A percentile compares a stretch with the other conserved stretches of the same genome.
Conservation (phyloP, 306 rosid genomes). For the Cicer pinnatifidum region DNA sequence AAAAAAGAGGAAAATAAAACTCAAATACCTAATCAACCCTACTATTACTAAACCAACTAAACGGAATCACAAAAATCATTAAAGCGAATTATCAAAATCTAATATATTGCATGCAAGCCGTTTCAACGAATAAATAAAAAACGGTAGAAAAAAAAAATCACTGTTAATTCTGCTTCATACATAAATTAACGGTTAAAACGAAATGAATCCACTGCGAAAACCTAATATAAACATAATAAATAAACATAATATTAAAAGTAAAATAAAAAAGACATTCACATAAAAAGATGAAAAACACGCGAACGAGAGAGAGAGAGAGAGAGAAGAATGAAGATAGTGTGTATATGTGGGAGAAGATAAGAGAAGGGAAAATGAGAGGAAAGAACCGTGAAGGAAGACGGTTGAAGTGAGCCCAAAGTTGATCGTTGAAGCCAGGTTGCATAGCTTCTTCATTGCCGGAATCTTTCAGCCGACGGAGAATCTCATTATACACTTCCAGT, state of each 20-base stretch:
- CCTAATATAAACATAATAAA: conserved; percentile 5
- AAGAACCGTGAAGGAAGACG: conserved; percentile 93
- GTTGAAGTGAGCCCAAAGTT: conserved; percentile 92
- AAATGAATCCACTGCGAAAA: conserved; percentile 37
- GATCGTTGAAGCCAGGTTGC: conserved; percentile 79
- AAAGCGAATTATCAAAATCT: background rate
- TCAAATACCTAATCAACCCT: conserved; percentile 31
- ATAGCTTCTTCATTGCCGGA: conserved; percentile 64
- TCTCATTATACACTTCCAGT: conserved; percentile 85
- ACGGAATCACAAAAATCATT: conserved; percentile 20
- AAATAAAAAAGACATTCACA: background rate
- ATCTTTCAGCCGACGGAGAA: conserved; percentile 84
- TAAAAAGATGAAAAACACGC: conserved; percentile 3
- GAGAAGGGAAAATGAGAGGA: conserved; percentile 44
- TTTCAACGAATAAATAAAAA: background rate
- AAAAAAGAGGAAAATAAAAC: background rate
- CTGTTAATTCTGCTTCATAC: conserved; percentile 11
- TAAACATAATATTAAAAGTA: background rate
- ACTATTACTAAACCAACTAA: background rate
- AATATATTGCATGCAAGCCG: conserved; percentile 13
- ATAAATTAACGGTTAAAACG: background rate
- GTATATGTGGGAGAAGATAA: background rate
- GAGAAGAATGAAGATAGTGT: background rate
- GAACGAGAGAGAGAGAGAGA: background rate
- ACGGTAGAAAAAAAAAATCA: background rate